Conservation (phyloP, 148 eudicot species). For the Rhododendron simsii region DNA sequence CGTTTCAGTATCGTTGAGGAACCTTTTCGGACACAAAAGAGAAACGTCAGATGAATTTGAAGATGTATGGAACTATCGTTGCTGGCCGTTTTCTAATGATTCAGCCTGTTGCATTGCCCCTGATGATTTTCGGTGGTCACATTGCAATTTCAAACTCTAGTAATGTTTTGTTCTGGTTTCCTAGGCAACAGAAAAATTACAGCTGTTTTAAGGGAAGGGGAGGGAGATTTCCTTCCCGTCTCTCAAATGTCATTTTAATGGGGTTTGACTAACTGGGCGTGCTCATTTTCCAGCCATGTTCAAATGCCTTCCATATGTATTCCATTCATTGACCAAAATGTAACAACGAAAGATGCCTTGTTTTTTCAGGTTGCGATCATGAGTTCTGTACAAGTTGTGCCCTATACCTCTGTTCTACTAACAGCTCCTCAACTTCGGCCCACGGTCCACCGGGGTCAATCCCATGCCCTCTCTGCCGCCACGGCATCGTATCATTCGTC, state of each 20-base stretch:
- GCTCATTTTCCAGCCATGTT: background rate
- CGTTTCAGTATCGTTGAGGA: background rate
- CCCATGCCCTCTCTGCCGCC: conserved; percentile 81
- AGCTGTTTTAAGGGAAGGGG: background rate
- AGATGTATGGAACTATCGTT: background rate
- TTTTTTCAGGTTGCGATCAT: conserved; percentile 64
- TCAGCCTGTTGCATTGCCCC: background rate
- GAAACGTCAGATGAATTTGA: background rate
- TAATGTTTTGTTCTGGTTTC: background rate
- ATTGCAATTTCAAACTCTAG: too few species aligned
- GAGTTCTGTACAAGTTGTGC: conserved; percentile 94
- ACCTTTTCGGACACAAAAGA: background rate
- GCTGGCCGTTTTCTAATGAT: background rate
- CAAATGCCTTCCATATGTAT: background rate
- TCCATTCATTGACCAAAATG: background rate
- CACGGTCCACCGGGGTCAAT: conserved; percentile 74
- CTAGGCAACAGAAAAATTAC: too few species aligned
- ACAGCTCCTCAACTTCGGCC: conserved; percentile 35
- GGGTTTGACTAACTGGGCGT: background rate
- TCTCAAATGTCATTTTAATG: background rate
- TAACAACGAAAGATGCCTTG: background rate
- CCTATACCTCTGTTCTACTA: conserved; percentile 74
- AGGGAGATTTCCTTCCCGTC: background rate
- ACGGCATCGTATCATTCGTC: conserved; percentile 65
- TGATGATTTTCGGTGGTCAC: background rate